phyloP scores from a whole-genome alignment of 1,139 yeast genomes.

The Taiozyma onychis region DNA sequence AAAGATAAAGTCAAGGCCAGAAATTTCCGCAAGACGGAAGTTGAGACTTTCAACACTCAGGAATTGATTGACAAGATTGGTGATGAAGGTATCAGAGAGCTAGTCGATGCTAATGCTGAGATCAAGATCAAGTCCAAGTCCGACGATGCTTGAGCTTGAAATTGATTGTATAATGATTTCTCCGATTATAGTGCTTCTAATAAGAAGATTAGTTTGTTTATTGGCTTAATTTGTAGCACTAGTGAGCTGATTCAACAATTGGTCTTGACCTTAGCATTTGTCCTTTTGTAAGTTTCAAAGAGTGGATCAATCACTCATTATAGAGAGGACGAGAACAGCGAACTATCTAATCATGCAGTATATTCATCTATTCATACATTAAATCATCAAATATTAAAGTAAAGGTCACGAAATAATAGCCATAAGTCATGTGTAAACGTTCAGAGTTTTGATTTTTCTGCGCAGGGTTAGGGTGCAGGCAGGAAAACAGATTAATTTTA shows the following conservation, averaged over 20 bases:
- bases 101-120: slow-evolving; percentile 9
- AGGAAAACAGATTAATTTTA: too few relatives aligned
- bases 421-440: not conserved
- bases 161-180: too few relatives aligned
- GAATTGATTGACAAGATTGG: slow-evolving; percentile 15
- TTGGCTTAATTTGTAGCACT: not conserved
- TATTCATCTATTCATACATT: not conserved
- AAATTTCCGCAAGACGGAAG: slow-evolving; percentile 22
- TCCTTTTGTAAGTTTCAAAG: too few relatives aligned
- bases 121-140: not conserved
- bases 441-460: too few relatives aligned
- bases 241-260: too few relatives aligned
- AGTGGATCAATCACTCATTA: too few relatives aligned
- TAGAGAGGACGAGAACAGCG: too few relatives aligned
- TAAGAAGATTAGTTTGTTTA: not conserved
- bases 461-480: too few relatives aligned
- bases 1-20: slow-evolving; percentile 29
- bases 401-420: not conserved
- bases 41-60: slow-evolving; percentile 18
- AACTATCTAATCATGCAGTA: not conserved
- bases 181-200: not conserved
- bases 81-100: slow-evolving; percentile 13
- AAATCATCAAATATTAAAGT: not conserved
- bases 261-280: too few relatives aligned
- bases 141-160: not conserved